Base-by-base conservation (phyloP, 1,284 basidiomycete species). In the Sanghuangporus sanghuang region DNA sequence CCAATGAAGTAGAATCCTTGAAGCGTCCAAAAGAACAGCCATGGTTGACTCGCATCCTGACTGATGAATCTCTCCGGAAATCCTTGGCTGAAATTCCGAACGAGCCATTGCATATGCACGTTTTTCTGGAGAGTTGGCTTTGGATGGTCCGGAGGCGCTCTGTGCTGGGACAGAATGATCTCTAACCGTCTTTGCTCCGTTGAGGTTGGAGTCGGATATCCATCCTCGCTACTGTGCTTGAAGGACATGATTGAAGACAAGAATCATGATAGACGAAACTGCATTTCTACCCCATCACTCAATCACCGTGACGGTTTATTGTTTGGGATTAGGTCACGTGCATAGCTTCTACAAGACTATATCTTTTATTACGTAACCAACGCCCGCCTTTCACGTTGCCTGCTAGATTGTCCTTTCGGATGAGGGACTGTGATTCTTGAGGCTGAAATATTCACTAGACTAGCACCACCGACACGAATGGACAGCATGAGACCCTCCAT, bases 1-100 rank as follows among this genome's bases (percentile, higher is more conserved):
- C 93, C 92, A 38, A 96, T 74, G 1, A 87, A 72, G 68, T 89
- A 87, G 66, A 96, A 87, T 39, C 86, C 81, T 69, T 98, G 94
- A 1, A 95, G 72, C 0, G 86, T 89, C 95, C 96, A 98, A 75
- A 91, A 97, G 65, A 96, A 73, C 36, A 97, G 78, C 96, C 95
- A 98, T 0, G 95, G 90, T 69, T 95, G 87, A 68, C 92, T 95
- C 0, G 95, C 94, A 73, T 98, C 95, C 68, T 96, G 88, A 32
- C 85, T 86, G n/a, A 78, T 81, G 72, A 92, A 96, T 57, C 85
- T 79, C 6, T 79, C 75, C 0, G 94, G 92, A 62, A 93, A 89
- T 2, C 92, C 91, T 70, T 92, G 89, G 0, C 83, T 71, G 57
- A 93, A 79, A 63, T 90, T 85, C 18, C 87, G 80, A 2, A 83